Percentiles rank a stretch among this genome's conserved stretches.
These are phyloP conservation scores for Erodium trifolium DNA, from an alignment of 441 rosid genomes.

Conservation along the genomic window DNA sequence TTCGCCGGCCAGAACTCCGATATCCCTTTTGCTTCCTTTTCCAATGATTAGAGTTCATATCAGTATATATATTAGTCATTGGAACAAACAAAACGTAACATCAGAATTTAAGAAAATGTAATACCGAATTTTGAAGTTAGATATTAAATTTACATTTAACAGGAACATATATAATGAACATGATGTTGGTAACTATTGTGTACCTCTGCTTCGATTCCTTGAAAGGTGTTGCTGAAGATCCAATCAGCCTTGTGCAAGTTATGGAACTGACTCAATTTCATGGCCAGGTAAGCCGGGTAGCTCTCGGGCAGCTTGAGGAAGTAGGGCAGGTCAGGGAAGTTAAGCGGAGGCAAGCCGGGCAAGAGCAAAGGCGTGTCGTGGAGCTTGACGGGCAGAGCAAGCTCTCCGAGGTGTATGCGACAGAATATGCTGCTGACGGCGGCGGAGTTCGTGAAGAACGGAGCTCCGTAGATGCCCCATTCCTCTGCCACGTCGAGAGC, in stretches of 20 bases:
- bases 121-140: too few species aligned
- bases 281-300: conserved; percentile 42
- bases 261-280: conserved; percentile 44
- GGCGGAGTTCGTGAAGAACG: conserved; percentile 61
- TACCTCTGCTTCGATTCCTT: conserved; percentile 48
- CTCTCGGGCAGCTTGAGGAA: conserved; percentile 35
- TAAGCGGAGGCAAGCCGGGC: conserved; percentile 47
- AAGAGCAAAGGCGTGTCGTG: conserved; percentile 25
- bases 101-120: too few species aligned
- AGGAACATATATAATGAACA: too few species aligned
- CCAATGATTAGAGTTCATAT: background rate
- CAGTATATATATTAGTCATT: too few species aligned
- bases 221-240: conserved; percentile 49
- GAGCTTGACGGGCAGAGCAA: conserved; percentile 34
- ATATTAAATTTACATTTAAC: too few species aligned
- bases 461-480: conserved; percentile 39
- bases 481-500: conserved; percentile 66
- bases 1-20: conserved; percentile 45
- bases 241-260: conserved; percentile 49
- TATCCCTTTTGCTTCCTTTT: conserved; percentile 34
- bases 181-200: too few species aligned
- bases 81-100: too few species aligned
- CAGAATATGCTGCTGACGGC: conserved; percentile 37
- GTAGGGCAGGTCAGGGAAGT: conserved; percentile 41
- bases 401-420: conserved; percentile 26